These are phyloP conservation scores for Spathaspora passalidarum DNA, from an alignment of 805 yeast species.

Conservation along the genomic window DNA sequence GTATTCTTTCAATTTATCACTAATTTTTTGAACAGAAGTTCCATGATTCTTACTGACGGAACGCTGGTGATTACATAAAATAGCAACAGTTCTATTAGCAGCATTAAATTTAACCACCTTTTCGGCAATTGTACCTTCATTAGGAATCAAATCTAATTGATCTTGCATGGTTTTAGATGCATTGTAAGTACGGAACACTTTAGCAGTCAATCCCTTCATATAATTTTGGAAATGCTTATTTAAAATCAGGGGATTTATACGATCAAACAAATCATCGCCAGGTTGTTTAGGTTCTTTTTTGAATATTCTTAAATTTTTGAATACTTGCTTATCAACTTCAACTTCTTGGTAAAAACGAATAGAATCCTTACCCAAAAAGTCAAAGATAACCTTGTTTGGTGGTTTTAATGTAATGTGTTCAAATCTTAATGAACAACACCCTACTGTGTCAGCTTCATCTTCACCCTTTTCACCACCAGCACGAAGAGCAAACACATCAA, in stretches of 20 bases:
- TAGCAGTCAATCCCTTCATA: conserved; percentile 92
- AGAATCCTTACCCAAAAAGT: conserved; percentile 94
- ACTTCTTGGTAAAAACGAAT: conserved; percentile 90
- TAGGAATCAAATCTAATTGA: conserved; percentile 79
- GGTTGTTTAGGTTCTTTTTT: conserved; percentile 86
- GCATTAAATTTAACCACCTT: conserved; percentile 87
- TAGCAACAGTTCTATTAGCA: conserved; percentile 93
- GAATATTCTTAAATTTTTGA: conserved; percentile 82
- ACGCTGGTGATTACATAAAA: conserved; percentile 95
- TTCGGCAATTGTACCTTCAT: conserved; percentile 84
- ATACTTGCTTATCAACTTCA: conserved; percentile 87
- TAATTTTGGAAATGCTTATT: conserved; percentile 86
- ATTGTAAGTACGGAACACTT: conserved; percentile 95
- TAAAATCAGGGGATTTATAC: conserved; percentile 77
- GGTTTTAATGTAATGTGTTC: conserved; percentile 87
- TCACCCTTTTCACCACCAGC: conserved; percentile 98
- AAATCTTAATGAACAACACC: conserved; percentile 89
- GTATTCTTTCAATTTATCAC: conserved; percentile 74
- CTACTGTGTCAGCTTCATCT: conserved; percentile 97
- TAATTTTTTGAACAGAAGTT: conserved; percentile 72
- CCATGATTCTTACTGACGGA: conserved; percentile 86
- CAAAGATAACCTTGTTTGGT: conserved; percentile 82
- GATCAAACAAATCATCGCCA: conserved; percentile 90
- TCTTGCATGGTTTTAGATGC: conserved; percentile 98
- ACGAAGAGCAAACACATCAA: conserved; percentile 91